These are phyloP conservation scores for Dictyophora rubrovolvata DNA, from an alignment of 768 basidiomycete species.

Conservation along the genomic window DNA sequence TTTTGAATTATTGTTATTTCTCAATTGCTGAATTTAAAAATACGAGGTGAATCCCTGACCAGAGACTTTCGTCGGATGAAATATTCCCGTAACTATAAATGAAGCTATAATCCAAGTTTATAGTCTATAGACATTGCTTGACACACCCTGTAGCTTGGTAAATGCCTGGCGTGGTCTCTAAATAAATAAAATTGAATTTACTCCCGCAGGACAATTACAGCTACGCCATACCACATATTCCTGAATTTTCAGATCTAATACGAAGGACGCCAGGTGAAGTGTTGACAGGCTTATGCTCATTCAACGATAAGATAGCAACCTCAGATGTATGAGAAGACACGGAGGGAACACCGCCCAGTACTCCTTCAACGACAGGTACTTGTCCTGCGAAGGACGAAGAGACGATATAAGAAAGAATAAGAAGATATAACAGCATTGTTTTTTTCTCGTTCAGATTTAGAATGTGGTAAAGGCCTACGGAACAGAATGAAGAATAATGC, in stretches of 20 bases:
- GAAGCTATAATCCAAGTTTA: neutral
- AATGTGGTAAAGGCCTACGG: neutral
- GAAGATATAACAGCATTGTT: neutral
- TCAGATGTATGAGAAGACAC: no score
- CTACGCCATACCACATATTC: conserved; percentile 39
- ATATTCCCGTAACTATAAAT: conserved; percentile 46
- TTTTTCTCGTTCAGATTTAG: neutral
- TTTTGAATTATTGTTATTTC: neutral
- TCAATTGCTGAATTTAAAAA: neutral
- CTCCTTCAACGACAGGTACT: neutral
- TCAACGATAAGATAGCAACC: neutral
- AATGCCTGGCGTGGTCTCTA: conserved; percentile 51
- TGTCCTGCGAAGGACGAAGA: neutral
- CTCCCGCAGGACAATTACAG: neutral
- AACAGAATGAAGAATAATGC: no score
- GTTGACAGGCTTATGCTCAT: neutral
- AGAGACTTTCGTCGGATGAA: conserved; percentile 44
- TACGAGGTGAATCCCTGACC: conserved; percentile 23
- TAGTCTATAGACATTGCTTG: neutral
- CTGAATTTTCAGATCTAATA: conserved; percentile 37
- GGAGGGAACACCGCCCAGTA: neutral
- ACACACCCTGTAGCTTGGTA: conserved; percentile 39
- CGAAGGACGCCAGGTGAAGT: neutral
- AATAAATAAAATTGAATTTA: neutral
- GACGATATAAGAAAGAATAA: neutral